Conservation (phyloP, 371 early-diverging fungal species). For the Lichtheimia ramosa region DNA sequence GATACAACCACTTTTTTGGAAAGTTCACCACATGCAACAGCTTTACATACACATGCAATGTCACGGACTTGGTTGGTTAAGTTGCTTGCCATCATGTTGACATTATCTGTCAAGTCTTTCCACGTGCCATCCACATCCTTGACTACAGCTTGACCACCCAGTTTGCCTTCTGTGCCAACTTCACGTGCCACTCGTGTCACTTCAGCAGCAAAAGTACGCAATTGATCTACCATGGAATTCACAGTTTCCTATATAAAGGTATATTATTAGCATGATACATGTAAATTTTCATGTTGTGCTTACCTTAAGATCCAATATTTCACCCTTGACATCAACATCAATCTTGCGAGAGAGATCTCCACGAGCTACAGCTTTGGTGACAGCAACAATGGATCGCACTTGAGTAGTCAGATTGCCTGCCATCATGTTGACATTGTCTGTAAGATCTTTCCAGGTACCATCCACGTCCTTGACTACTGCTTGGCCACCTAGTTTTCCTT, state of each 20-base stretch:
- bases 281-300: not conserved
- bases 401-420: conserved; percentile 59
- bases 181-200: conserved; percentile 61
- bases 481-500: conserved; percentile 62
- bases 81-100: conserved; percentile 59
- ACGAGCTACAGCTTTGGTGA: conserved; percentile 48
- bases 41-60: conserved; percentile 55
- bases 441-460: conserved; percentile 49
- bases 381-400: conserved; percentile 55
- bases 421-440: conserved; percentile 63
- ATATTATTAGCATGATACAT: conserved; percentile 20
- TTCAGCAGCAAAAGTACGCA: conserved; percentile 41
- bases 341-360: conserved; percentile 62
- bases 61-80: conserved; percentile 53
- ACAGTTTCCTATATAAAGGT: conserved; percentile 55
- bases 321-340: conserved; percentile 42
- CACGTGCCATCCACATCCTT: conserved; percentile 68
- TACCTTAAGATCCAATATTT: conserved; percentile 24
- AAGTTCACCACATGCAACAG: conserved; percentile 54
- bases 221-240: conserved; percentile 29
- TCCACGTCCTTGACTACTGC: conserved; percentile 54
- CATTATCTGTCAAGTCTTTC: conserved; percentile 68
- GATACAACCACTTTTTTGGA: conserved; percentile 28
- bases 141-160: conserved; percentile 57
- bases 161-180: conserved; percentile 62